phyloP scores from a whole-genome alignment of 2,329 filamentous ascomycete species.

The Alternaria conjuncta region DNA sequence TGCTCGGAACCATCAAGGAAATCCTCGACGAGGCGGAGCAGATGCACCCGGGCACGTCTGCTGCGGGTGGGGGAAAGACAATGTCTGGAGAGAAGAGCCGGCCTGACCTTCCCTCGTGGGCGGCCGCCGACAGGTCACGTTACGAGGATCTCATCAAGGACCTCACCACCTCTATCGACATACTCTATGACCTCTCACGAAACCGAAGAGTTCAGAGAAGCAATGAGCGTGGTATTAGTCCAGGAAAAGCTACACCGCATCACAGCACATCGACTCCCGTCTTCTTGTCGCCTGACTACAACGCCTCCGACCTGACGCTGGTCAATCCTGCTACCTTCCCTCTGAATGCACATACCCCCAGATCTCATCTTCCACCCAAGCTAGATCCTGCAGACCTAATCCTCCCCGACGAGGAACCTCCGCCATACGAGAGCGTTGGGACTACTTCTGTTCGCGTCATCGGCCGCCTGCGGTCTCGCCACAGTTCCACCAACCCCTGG shows the following conservation, averaged over 20 bases:
- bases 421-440: slow-evolving; percentile 57
- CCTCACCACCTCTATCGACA: slow-evolving; percentile 79
- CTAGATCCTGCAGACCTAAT: slow-evolving; percentile 52
- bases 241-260: slow-evolving; percentile 29
- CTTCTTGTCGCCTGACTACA: slow-evolving; percentile 45
- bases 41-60: slow-evolving; percentile 63
- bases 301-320: slow-evolving; percentile 52
- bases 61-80: slow-evolving; percentile 40
- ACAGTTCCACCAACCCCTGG: slow-evolving; percentile 48
- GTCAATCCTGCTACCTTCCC: slow-evolving; percentile 50
- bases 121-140: slow-evolving; percentile 72
- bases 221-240: slow-evolving; percentile 20
- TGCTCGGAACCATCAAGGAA: slow-evolving; percentile 81
- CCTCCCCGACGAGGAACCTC: slow-evolving; percentile 56
- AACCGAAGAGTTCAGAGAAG: slow-evolving; percentile 60
- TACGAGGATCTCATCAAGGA: slow-evolving; percentile 78
- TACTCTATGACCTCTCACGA: slow-evolving; percentile 76
- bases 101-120: slow-evolving; percentile 45
- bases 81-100: slow-evolving; percentile 46
- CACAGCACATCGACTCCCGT: slow-evolving; percentile 26
- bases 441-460: slow-evolving; percentile 55
- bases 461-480: slow-evolving; percentile 49
- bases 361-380: slow-evolving; percentile 49
- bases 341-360: slow-evolving; percentile 26
- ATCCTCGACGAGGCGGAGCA: slow-evolving; percentile 78